These are phyloP conservation scores for Beauveria rudraprayagi DNA, from an alignment of 2,329 filamentous ascomycete genomes.

Conservation along the genomic window DNA sequence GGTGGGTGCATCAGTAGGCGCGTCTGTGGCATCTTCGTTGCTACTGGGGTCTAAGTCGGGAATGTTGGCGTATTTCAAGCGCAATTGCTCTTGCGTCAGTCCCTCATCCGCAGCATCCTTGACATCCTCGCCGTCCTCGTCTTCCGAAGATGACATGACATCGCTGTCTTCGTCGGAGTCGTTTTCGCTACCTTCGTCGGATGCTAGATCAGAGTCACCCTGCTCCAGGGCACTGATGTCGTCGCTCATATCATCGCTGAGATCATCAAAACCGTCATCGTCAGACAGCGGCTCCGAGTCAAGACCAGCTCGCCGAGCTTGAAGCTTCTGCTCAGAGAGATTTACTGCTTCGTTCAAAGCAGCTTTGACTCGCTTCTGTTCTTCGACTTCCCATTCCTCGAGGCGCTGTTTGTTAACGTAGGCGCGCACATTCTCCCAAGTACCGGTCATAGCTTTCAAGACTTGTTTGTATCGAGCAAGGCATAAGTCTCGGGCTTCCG, in stretches of 20 bases:
- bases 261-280: slow-evolving; percentile 38
- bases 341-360: slow-evolving; percentile 68
- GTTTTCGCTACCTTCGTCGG: slow-evolving; percentile 28
- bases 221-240: slow-evolving; percentile 22
- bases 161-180: slow-evolving; percentile 37
- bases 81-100: slow-evolving; percentile 61
- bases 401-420: slow-evolving; percentile 55
- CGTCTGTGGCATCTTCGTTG: slow-evolving; percentile 21
- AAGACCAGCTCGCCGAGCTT: slow-evolving; percentile 47
- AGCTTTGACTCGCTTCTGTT: slow-evolving; percentile 55
- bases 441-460: slow-evolving; percentile 46
- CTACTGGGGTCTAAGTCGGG: slow-evolving; percentile 32
- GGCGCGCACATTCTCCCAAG: slow-evolving; percentile 55
- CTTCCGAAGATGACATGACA: slow-evolving; percentile 55
- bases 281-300: slow-evolving; percentile 44
- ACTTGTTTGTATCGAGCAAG: slow-evolving; percentile 64
- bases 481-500: slow-evolving; percentile 63
- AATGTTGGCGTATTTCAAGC: slow-evolving; percentile 59
- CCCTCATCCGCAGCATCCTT: slow-evolving; percentile 51
- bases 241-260: slow-evolving; percentile 38
- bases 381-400: slow-evolving; percentile 56
- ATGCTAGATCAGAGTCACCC: slow-evolving; percentile 26
- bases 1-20: slow-evolving; percentile 15
- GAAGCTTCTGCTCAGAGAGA: slow-evolving; percentile 59
- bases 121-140: slow-evolving; percentile 32